phyloP scores from a whole-genome alignment of 106 monocot species.

The Dendrobium catenatum region DNA sequence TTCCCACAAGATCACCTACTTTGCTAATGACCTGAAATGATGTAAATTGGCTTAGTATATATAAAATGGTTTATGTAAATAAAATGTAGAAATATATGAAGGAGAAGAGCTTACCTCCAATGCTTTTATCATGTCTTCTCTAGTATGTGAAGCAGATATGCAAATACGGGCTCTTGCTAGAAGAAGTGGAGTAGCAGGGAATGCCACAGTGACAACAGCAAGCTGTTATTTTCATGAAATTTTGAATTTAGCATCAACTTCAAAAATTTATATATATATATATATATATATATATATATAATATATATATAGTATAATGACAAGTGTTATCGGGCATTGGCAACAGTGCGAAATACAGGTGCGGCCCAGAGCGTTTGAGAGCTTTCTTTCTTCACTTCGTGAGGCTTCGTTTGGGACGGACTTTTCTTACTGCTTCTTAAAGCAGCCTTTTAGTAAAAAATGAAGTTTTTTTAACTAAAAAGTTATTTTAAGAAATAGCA shows the following conservation, averaged over 20 bases:
- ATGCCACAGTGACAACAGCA: conserved; percentile 72
- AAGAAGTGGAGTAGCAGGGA: conserved; percentile 78
- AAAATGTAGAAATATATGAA: background rate
- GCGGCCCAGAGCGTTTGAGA: too few relatives aligned
- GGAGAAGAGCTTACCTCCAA: conserved; percentile 38
- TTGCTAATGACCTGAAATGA: conserved; percentile 71
- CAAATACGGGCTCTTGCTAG: conserved; percentile 73
- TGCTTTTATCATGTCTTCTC: conserved; percentile 59
- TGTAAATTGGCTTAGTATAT: background rate
- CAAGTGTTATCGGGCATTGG: too few relatives aligned
- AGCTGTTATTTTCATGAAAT: conserved; percentile 26
- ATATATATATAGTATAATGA: too few relatives aligned
- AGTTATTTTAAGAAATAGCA: too few relatives aligned
- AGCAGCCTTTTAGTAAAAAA: too few relatives aligned
- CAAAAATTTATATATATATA: background rate
- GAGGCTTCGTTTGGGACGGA: too few relatives aligned
- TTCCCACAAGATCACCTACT: conserved; percentile 86
- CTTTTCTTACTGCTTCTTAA: too few relatives aligned
- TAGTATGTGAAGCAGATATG: conserved; percentile 74
- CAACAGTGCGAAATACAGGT: too few relatives aligned
- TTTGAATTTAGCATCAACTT: background rate
- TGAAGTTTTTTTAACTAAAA: too few relatives aligned
- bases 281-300: too few relatives aligned
- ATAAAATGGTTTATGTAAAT: background rate
- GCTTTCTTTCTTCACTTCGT: too few relatives aligned